phyloP scores from a whole-genome alignment of 768 basidiomycete species.

The Psilocybe azurescens region DNA sequence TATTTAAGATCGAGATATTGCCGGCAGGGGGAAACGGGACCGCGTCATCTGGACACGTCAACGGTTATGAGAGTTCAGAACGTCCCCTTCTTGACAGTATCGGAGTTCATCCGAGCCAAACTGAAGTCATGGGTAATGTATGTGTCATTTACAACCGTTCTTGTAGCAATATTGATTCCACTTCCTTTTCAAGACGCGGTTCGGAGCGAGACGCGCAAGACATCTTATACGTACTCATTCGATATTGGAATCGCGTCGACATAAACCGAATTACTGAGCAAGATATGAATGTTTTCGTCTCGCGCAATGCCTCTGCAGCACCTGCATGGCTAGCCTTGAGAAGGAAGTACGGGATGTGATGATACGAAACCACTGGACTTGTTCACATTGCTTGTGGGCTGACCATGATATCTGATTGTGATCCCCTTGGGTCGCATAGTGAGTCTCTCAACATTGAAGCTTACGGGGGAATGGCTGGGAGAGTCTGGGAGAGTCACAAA shows the following conservation, averaged over 20 bases:
- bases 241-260: constrained; percentile 84
- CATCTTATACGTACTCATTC: constrained; percentile 70
- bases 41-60: constrained; percentile 69
- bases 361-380: background rate
- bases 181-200: constrained; percentile 55
- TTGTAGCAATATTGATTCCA: constrained; percentile 21
- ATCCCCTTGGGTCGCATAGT: background rate
- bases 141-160: constrained; percentile 31
- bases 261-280: constrained; percentile 86
- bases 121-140: constrained; percentile 85
- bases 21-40: constrained; percentile 85
- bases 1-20: constrained; percentile 76
- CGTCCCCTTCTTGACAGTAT: constrained; percentile 82
- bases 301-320: constrained; percentile 59
- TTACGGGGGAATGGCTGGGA: constrained; percentile 5
- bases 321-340: constrained; percentile 79
- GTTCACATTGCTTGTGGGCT: background rate
- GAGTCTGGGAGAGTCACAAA: constrained; percentile 21
- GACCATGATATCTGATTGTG: background rate
- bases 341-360: constrained; percentile 71
- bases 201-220: constrained; percentile 79
- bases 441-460: constrained; percentile 1
- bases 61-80: constrained; percentile 73
- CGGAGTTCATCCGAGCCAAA: constrained; percentile 87
- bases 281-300: constrained; percentile 82